These are phyloP conservation scores for Eucommia ulmoides DNA, from an alignment of 257 asterid genomes.

Conservation along the genomic window DNA sequence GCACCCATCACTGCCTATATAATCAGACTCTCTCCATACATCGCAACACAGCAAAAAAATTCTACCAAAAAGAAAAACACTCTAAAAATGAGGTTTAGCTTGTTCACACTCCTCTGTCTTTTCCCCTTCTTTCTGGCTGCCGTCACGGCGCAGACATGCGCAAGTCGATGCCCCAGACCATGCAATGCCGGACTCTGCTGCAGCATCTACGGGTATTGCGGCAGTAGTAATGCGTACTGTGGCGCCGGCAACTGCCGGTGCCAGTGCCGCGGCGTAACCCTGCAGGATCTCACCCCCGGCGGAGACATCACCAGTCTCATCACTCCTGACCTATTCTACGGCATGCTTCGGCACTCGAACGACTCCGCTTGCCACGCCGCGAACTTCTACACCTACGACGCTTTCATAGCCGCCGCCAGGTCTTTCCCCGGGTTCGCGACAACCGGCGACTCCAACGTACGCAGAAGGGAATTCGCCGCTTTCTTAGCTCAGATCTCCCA, in stretches of 20 bases:
- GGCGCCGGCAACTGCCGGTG: slow-evolving; percentile 14
- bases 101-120: not conserved
- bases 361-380: not conserved
- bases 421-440: not conserved
- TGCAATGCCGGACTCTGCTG: slow-evolving; percentile 22
- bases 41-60: too few relatives aligned
- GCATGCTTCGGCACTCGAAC: not conserved
- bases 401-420: not conserved
- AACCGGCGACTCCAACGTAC: not conserved
- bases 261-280: slow-evolving; percentile 12
- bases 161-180: slow-evolving; percentile 17
- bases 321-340: not conserved
- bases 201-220: slow-evolving; percentile 22
- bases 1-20: too few relatives aligned
- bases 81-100: too few relatives aligned
- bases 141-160: slow-evolving; percentile 17
- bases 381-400: not conserved
- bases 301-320: not conserved
- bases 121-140: not conserved
- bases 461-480: not conserved
- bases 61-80: too few relatives aligned
- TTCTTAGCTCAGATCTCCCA: not conserved
- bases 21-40: too few relatives aligned
- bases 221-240: slow-evolving; percentile 10
- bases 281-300: slow-evolving; percentile 4